Evolutionary conservation across 139 green algal species (phyloP).

Genomic region (Marvania coccoides): DNA sequence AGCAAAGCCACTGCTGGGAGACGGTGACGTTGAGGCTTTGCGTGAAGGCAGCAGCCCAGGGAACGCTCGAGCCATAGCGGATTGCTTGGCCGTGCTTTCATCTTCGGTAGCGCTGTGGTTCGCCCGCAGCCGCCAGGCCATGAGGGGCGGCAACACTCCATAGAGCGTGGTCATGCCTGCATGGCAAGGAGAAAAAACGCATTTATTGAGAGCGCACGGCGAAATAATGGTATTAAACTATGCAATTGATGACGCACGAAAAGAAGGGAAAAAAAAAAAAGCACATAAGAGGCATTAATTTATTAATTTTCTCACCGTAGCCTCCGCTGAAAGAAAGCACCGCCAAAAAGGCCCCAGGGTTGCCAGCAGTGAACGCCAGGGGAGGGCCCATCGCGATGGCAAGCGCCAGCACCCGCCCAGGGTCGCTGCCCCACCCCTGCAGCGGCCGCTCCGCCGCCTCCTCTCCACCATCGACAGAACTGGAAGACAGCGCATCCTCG

Average conservation of each 20-base stretch:
- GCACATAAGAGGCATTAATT: no score
- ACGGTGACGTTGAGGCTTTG: not conserved
- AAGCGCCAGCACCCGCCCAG: constrained; percentile 3
- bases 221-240: no score
- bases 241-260: no score
- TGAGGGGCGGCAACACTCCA: constrained; percentile 57
- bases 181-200: no score
- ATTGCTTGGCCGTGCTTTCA: not conserved
- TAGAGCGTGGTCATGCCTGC: constrained; percentile 67
- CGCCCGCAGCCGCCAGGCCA: constrained; percentile 40
- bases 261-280: no score
- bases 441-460: not conserved
- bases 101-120: not conserved
- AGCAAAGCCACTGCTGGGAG: not conserved
- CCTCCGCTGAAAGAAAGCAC: constrained; percentile 13
- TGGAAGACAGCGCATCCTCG: not conserved
- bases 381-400: constrained; percentile 24
- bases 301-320: no score
- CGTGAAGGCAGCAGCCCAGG: no score
- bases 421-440: not conserved
- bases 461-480: not conserved
- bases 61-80: not conserved
- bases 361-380: constrained; percentile 28
- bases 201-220: no score
- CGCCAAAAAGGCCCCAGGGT: constrained; percentile 46